Base-by-base conservation (phyloP, 257 asterid species). In the Forsythia suspensa region DNA sequence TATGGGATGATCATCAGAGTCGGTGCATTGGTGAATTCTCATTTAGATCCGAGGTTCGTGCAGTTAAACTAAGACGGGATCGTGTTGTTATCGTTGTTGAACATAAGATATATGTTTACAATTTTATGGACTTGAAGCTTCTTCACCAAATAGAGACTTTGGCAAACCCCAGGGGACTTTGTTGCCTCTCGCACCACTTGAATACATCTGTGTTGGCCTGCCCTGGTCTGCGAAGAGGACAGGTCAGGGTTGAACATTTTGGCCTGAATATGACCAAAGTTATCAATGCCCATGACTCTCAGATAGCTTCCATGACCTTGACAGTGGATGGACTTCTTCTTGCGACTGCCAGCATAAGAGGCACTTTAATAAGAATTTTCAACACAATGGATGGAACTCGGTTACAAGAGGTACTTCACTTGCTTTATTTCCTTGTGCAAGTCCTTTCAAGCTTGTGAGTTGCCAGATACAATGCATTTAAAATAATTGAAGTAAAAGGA, bases 1-100 rank as follows among this genome's bases (percentile, higher is more conserved):
- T 95, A 79, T 95, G 98, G 98, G 98, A 95, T 88, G 98, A 95
- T 90, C 94, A 91, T 76, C 98, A 92, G 59, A 91, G 98, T 86
- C 91, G 91, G 81, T 90, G 94, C 77, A 95, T 95, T 76, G 95
- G 97, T 63, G 98, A 92, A 84, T 92, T 95, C 80, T 90, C 98
- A 29, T 95, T 95, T 86, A 91, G 98, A 80, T 95, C 98, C 10
- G 96, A 89, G 87, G 95, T 95, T 79, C 93, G 94, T 81, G 96
- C 90, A 9, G 95, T 92, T 76, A 95, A 91, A 79, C 85, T 95
- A 67, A 88, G 98, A 83, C 90, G 96, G 68, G 98, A 95, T 77
- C 88, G 92, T 71, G 88, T 95, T 83, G 96, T 90, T 77, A 90
- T 92, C 52, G 89, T 95, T 68, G 97, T 95, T 81, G 98, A 91